These are phyloP conservation scores for Neurospora terricola DNA, from an alignment of 495 filamentous ascomycete species.

Conservation along the genomic window DNA sequence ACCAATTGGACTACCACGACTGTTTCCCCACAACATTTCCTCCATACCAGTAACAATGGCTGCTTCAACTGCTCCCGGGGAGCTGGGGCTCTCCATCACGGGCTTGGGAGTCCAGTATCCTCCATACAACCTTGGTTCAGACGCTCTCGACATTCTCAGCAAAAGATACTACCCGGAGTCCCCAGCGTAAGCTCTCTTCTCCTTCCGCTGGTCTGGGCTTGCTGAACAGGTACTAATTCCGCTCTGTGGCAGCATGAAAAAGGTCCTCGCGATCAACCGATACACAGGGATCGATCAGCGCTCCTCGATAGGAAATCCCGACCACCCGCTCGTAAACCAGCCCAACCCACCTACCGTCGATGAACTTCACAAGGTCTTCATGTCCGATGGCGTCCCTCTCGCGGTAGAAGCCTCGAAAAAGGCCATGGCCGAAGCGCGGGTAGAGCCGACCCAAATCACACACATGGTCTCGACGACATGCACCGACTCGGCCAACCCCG, in stretches of 20 bases:
- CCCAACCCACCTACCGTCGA: slow-evolving; percentile 43
- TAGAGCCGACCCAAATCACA: slow-evolving; percentile 43
- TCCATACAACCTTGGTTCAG: slow-evolving; percentile 31
- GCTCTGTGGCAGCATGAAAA: slow-evolving; percentile 34
- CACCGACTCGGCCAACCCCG: slow-evolving; percentile 59
- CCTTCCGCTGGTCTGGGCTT: neutral
- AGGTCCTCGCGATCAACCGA: slow-evolving; percentile 51
- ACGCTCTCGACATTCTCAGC: slow-evolving; percentile 31
- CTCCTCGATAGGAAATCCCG: slow-evolving; percentile 46
- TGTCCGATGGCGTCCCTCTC: slow-evolving; percentile 47
- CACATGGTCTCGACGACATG: slow-evolving; percentile 58
- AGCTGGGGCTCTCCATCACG: slow-evolving; percentile 40
- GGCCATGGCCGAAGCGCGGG: slow-evolving; percentile 45
- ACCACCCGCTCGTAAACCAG: slow-evolving; percentile 47
- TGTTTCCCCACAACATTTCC: neutral
- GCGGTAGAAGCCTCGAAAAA: slow-evolving; percentile 47
- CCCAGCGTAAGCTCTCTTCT: slow-evolving; percentile 31
- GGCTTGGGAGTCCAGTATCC: slow-evolving; percentile 43
- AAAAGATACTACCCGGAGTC: slow-evolving; percentile 39
- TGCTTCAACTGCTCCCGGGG: slow-evolving; percentile 12
- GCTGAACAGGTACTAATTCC: neutral
- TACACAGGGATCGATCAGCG: slow-evolving; percentile 54
- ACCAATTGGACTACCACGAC: slow-evolving; percentile 7
- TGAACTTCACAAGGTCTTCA: slow-evolving; percentile 44
- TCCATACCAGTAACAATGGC: slow-evolving; percentile 12